phyloP scores from a whole-genome alignment of 2,329 filamentous ascomycete genomes.

The Bipolaris gigantea region DNA sequence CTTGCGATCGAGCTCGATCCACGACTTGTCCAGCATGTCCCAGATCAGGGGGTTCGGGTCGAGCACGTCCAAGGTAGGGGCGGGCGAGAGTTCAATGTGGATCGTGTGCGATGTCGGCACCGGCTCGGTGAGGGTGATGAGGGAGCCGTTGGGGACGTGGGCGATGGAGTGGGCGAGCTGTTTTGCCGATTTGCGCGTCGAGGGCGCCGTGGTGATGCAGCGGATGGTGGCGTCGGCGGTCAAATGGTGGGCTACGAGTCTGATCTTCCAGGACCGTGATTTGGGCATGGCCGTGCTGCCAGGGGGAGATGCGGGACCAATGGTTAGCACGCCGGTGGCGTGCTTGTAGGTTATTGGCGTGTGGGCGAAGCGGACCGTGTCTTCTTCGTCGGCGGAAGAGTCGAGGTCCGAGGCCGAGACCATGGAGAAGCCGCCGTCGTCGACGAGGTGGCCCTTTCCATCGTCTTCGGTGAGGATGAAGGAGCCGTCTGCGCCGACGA shows the following conservation, averaged over 20 bases:
- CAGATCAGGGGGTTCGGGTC: slow-evolving; percentile 36
- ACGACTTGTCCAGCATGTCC: slow-evolving; percentile 33
- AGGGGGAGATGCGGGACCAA: slow-evolving; percentile 38
- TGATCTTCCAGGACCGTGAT: slow-evolving; percentile 36
- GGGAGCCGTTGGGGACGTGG: slow-evolving; percentile 29
- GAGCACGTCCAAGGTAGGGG: slow-evolving; percentile 30
- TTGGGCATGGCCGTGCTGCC: slow-evolving; percentile 32
- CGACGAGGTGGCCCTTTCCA: slow-evolving; percentile 38
- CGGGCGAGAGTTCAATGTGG: slow-evolving; percentile 31
- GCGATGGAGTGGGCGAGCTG: slow-evolving; percentile 18
- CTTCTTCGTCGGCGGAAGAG: slow-evolving; percentile 8
- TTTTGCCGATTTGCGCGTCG: slow-evolving; percentile 33
- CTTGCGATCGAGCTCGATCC: slow-evolving; percentile 38
- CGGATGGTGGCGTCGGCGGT: slow-evolving; percentile 19
- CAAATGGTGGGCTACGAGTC: slow-evolving; percentile 36
- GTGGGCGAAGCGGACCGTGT: slow-evolving; percentile 37
- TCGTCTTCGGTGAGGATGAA: slow-evolving; percentile 57
- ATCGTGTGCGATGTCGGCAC: slow-evolving; percentile 27
- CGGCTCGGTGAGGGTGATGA: slow-evolving; percentile 24
- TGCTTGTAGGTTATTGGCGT: slow-evolving; percentile 46
- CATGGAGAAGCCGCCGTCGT: slow-evolving; percentile 42
- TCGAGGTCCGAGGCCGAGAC: slow-evolving; percentile 48
- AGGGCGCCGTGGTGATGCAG: slow-evolving; percentile 26
- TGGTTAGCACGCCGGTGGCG: slow-evolving; percentile 39
- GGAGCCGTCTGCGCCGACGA: slow-evolving; percentile 50